These are phyloP conservation scores for Hyphopichia burtonii DNA, from an alignment of 1,139 yeast genomes.

Conservation along the genomic window DNA sequence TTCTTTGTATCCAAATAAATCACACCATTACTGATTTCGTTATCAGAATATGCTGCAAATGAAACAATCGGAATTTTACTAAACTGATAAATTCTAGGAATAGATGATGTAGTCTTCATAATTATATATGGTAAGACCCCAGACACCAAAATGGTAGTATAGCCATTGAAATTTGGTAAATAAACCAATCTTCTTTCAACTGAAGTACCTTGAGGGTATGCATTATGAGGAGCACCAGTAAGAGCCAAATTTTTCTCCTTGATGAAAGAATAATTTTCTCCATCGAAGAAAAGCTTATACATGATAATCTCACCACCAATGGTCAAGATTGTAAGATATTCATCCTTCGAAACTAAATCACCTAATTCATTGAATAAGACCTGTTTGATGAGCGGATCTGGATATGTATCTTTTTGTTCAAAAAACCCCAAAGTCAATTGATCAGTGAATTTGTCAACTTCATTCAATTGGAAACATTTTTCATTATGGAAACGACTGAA, in stretches of 20 bases:
- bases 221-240: slow-evolving; percentile 79
- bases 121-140: slow-evolving; percentile 75
- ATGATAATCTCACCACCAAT: slow-evolving; percentile 76
- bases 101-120: slow-evolving; percentile 60
- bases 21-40: slow-evolving; percentile 48
- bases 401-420: slow-evolving; percentile 58
- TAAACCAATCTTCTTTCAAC: slow-evolving; percentile 69
- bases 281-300: slow-evolving; percentile 59
- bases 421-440: slow-evolving; percentile 52
- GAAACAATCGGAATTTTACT: slow-evolving; percentile 64
- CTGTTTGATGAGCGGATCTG: slow-evolving; percentile 77
- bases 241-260: slow-evolving; percentile 48
- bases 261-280: slow-evolving; percentile 46
- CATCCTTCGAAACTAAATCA: slow-evolving; percentile 49
- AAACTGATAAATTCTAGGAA: slow-evolving; percentile 68
- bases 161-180: slow-evolving; percentile 57
- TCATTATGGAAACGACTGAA: slow-evolving; percentile 66
- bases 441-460: slow-evolving; percentile 58
- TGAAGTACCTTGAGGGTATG: slow-evolving; percentile 65
- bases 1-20: slow-evolving; percentile 72
- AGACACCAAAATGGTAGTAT: slow-evolving; percentile 64
- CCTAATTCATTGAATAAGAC: slow-evolving; percentile 68
- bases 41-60: slow-evolving; percentile 51
- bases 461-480: slow-evolving; percentile 62
- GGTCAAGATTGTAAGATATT: slow-evolving; percentile 68